Evolutionary conservation across 257 asterid genomes (phyloP).

Genomic region (Ilex aquifolium): DNA sequence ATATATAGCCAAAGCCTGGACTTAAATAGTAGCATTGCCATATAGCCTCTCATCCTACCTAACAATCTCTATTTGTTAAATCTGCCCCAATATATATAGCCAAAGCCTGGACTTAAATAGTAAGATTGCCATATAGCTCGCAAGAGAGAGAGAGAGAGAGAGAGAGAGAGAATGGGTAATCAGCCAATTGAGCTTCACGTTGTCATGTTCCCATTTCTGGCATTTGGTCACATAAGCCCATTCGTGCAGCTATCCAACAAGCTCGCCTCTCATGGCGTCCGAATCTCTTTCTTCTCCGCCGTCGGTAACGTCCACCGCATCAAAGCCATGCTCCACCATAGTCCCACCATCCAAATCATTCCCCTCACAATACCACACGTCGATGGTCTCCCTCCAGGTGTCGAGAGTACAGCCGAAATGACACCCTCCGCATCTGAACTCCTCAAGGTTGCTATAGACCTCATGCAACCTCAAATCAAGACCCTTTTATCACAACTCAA

Average conservation of each 20-base stretch:
- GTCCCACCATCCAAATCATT: slow-evolving; percentile 20
- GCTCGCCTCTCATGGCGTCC: slow-evolving; percentile 33
- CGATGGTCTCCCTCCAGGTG: slow-evolving; percentile 40
- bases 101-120: no score
- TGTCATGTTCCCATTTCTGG: slow-evolving; percentile 48
- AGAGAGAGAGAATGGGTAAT: not conserved
- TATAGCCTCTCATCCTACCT: no score
- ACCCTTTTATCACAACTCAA: slow-evolving; percentile 18
- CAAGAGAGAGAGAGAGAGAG: no score
- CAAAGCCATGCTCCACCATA: slow-evolving; percentile 28
- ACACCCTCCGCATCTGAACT: slow-evolving; percentile 34
- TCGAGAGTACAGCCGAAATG: slow-evolving; percentile 40
- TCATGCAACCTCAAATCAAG: slow-evolving; percentile 45
- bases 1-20: no score
- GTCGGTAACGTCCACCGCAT: slow-evolving; percentile 33
- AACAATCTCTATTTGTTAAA: no score
- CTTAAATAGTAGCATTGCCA: no score
- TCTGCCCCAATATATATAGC: no score
- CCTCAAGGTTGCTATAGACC: slow-evolving; percentile 40
- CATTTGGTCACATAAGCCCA: slow-evolving; percentile 54
- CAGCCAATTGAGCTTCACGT: slow-evolving; percentile 23
- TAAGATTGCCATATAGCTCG: no score
- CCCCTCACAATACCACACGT: slow-evolving; percentile 40
- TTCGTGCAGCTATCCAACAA: slow-evolving; percentile 50
- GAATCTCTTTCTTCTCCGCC: slow-evolving; percentile 40